Percentiles rank a stretch among this genome's conserved stretches.
phyloP scores from a whole-genome alignment of 140 eudicot species.

The Oenanthe javanica region DNA sequence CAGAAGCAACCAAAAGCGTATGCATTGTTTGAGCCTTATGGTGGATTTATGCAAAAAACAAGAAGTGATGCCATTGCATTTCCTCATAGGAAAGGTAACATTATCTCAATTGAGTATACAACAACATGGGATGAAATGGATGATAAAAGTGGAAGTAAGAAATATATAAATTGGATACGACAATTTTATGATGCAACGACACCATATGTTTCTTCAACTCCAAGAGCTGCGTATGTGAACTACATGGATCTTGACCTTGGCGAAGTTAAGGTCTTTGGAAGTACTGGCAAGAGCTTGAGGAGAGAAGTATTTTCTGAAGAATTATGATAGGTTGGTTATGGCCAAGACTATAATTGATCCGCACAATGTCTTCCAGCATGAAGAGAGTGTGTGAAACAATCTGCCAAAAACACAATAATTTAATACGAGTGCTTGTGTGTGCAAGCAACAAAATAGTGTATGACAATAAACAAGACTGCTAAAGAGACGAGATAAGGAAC shows the following conservation, averaged over 20 bases:
- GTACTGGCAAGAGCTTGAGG: conserved; percentile 48
- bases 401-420: no score
- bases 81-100: conserved; percentile 50
- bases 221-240: conserved; percentile 51
- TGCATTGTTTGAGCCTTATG: conserved; percentile 40
- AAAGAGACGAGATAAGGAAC: no score
- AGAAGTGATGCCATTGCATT: conserved; percentile 33
- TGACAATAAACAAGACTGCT: no score
- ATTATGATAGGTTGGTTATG: conserved; percentile 54
- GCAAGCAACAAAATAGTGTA: no score
- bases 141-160: conserved; percentile 15
- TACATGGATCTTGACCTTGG: conserved; percentile 68
- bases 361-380: conserved; percentile 39
- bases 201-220: conserved; percentile 40
- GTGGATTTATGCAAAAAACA: conserved; percentile 49
- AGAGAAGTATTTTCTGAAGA: conserved; percentile 48
- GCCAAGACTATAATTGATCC: conserved; percentile 37
- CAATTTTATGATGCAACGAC: conserved; percentile 34
- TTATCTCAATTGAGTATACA: conserved; percentile 45
- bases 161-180: conserved; percentile 40
- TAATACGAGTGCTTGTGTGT: no score
- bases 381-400: conserved; percentile 39
- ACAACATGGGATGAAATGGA: conserved; percentile 46
- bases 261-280: conserved; percentile 7
- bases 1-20: conserved; percentile 23